Conservation (phyloP, 495 filamentous ascomycete species). For the Penicillium ochrochloron region DNA sequence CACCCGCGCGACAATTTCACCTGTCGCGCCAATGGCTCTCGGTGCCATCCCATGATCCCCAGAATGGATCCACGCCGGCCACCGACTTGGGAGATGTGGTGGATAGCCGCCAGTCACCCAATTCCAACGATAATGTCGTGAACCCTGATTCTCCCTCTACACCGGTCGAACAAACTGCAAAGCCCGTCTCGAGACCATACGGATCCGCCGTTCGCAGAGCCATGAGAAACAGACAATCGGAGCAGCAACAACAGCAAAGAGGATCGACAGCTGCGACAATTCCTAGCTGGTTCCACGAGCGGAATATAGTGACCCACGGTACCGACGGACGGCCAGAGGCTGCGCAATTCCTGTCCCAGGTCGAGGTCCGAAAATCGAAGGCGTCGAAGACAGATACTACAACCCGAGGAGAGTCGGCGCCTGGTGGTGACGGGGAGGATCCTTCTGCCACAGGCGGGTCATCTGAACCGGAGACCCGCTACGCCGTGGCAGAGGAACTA, state of each 20-base stretch:
- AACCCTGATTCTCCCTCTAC: slow-evolving; percentile 21
- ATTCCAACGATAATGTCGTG: slow-evolving; percentile 24
- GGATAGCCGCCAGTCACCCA: slow-evolving; percentile 31
- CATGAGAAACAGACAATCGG: slow-evolving; percentile 39
- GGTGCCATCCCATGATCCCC: slow-evolving; percentile 40
- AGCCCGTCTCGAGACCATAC: slow-evolving; percentile 40
- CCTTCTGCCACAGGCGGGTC: slow-evolving; percentile 22
- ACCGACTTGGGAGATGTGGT: slow-evolving; percentile 19
- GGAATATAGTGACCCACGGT: slow-evolving; percentile 37
- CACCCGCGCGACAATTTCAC: slow-evolving; percentile 44
- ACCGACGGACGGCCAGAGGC: slow-evolving; percentile 4
- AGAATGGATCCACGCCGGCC: slow-evolving; percentile 26
- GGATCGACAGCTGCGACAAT: slow-evolving; percentile 29
- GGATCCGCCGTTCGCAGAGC: slow-evolving; percentile 47
- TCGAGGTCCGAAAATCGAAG: slow-evolving; percentile 33
- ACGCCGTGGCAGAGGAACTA: slow-evolving; percentile 40
- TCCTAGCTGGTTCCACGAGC: slow-evolving; percentile 47
- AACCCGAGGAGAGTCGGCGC: slow-evolving; percentile 15
- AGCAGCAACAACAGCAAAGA: slow-evolving; percentile 27
- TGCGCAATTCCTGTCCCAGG: slow-evolving; percentile 28
- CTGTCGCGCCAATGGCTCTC: slow-evolving; percentile 41
- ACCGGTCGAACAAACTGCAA: slow-evolving; percentile 22
- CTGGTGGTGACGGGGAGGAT: slow-evolving; percentile 32
- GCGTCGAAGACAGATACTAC: slow-evolving; percentile 16
- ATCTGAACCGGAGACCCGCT: slow-evolving; percentile 32